phyloP scores from a whole-genome alignment of 1,284 basidiomycete genomes.

The Pseudozyma flocculosa region DNA sequence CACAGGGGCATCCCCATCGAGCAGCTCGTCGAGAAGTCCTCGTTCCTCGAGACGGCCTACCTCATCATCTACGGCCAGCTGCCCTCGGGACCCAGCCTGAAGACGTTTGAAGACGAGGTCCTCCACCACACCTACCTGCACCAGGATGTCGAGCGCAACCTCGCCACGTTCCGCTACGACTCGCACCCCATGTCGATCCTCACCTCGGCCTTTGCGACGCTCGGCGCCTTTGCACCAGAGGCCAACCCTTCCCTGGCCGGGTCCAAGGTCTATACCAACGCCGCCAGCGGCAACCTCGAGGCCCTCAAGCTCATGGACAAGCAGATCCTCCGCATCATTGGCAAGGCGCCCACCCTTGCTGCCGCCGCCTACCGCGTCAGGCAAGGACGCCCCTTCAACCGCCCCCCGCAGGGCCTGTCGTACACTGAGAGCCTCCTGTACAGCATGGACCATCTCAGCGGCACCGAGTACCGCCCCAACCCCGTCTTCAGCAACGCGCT shows the following conservation, averaged over 20 bases:
- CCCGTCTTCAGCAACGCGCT: conserved; percentile 79
- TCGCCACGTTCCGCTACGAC: conserved; percentile 73
- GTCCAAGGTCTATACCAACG: conserved; percentile 70
- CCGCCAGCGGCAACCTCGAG: conserved; percentile 62
- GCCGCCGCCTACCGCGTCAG: conserved; percentile 85
- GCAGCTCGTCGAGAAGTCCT: conserved; percentile 74
- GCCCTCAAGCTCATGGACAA: conserved; percentile 80
- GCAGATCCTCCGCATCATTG: conserved; percentile 81
- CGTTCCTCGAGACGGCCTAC: conserved; percentile 78
- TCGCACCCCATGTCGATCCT: conserved; percentile 86
- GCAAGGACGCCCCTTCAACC: conserved; percentile 83
- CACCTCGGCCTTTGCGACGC: conserved; percentile 77
- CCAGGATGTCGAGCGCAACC: conserved; percentile 72
- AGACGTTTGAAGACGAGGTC: conserved; percentile 71
- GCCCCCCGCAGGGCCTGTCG: conserved; percentile 74
- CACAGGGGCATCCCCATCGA: conserved; percentile 80
- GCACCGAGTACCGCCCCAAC: conserved; percentile 68
- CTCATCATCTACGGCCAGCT: conserved; percentile 71
- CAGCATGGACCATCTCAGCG: conserved; percentile 77
- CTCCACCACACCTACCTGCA: conserved; percentile 76
- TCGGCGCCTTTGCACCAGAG: conserved; percentile 73
- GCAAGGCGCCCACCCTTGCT: conserved; percentile 81
- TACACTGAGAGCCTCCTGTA: conserved; percentile 82
- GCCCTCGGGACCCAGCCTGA: conserved; percentile 68
- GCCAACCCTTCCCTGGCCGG: conserved; percentile 63